Evolutionary conservation across 2,329 filamentous ascomycete genomes (phyloP).

Genomic region (Hymenoscyphus repandus): DNA sequence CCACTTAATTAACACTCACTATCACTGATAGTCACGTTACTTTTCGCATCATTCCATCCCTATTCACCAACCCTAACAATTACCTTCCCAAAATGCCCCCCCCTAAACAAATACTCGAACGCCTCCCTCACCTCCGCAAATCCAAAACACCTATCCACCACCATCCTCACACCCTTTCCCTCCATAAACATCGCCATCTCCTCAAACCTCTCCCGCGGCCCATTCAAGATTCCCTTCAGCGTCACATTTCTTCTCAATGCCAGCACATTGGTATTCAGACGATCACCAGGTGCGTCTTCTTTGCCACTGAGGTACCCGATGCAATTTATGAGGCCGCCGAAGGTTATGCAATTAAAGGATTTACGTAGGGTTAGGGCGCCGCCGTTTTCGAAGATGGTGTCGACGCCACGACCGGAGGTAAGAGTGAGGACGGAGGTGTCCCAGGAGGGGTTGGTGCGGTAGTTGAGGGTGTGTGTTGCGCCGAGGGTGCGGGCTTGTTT

Average conservation of each 20-base stretch:
- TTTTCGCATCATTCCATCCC: too few species aligned
- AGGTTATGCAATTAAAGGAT: conserved; percentile 47
- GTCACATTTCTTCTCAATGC: conserved; percentile 42
- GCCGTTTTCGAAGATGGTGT: conserved; percentile 51
- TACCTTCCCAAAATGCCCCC: conserved; percentile 46
- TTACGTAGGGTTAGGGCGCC: conserved; percentile 47
- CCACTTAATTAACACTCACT: too few species aligned
- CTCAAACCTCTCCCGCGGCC: conserved; percentile 49
- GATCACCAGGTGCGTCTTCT: conserved; percentile 47
- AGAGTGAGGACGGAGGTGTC: conserved; percentile 41
- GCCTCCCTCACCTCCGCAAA: conserved; percentile 43
- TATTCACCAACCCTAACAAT: conserved; percentile 27
- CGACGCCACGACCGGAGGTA: conserved; percentile 42
- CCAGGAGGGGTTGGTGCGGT: conserved; percentile 48
- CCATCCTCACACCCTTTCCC: conserved; percentile 39
- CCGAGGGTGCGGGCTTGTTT: conserved; percentile 41
- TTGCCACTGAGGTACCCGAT: conserved; percentile 48
- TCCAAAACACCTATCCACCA: conserved; percentile 43
- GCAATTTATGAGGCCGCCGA: conserved; percentile 49
- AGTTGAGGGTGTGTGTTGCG: conserved; percentile 50
- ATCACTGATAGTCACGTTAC: too few species aligned
- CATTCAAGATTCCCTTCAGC: conserved; percentile 54
- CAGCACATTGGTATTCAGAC: conserved; percentile 55
- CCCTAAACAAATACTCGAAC: conserved; percentile 42
- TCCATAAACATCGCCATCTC: conserved; percentile 48